Base-by-base conservation (phyloP, 2,329 filamentous ascomycete species). In the Phyllosticta paracitricarpa region DNA sequence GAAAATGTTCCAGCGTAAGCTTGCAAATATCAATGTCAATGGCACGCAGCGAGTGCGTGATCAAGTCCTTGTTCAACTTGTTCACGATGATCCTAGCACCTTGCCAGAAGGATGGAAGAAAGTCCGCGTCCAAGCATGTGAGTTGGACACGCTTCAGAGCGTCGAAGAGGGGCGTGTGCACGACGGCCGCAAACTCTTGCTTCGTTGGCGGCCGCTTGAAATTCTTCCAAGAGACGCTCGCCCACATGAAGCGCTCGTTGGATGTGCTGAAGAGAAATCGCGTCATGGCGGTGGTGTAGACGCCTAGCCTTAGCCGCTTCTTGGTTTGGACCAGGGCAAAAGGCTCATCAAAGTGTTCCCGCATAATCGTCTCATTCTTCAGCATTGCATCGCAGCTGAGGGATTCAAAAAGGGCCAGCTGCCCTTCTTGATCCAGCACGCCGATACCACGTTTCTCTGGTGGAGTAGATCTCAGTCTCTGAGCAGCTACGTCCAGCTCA, bases 401-500 rank as follows among this genome's bases (percentile, higher is more conserved):
- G 0, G 89, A 87, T 72, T 97, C 93, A 68, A 95, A 96, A 30
- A 97, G 83, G 10, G 90, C 87, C 62, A 94, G 83, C 57, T 95
- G 82, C 6, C 89, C 84, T 28, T 83, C 77, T 1, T 81, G 76
- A 28, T 82, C 79, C 26, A 85, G 71, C 26, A 78, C 73, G 58
- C 73, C 72, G 40, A 84, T 76, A 24, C 75, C 78, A 51, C 84
- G 79, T 62, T 80, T 69, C 53, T 80, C 75, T 3, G 79, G 76
- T 2, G 82, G 78, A 7, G 81, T 71, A 12, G 73, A 73, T 62
- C 70, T 66, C 48, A 80, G 69, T 58, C 75, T 70, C 57, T 70
- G 65, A 8, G 71, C 72, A 24, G 78, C 77, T 54, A 69, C 68
- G 54, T 77, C 71, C 54, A 81, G 67, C 3, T 77, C 78, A 9